A percentile compares a stretch with the other conserved stretches of the same genome.
Evolutionary conservation across 2,329 filamentous ascomycete species (phyloP).

Genomic region (Colletotrichum graminicola): DNA sequence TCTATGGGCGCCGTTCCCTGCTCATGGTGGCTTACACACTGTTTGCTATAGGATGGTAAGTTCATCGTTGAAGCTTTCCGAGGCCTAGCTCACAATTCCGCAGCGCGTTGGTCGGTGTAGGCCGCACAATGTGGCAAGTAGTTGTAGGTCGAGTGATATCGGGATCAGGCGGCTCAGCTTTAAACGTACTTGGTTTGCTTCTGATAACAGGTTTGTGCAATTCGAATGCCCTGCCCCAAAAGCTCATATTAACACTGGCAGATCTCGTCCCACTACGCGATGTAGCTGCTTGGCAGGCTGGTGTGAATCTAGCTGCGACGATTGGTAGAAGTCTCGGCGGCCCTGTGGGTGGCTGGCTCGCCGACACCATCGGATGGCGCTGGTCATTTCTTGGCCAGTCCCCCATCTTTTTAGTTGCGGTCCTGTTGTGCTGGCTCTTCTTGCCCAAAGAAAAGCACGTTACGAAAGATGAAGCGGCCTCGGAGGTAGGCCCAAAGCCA

Average conservation of each 20-base stretch:
- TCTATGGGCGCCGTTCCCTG: conserved; percentile 64
- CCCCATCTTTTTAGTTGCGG: conserved; percentile 67
- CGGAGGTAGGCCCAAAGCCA: conserved; percentile 8
- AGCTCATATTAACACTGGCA: conserved; percentile 38
- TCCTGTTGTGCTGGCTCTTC: conserved; percentile 65
- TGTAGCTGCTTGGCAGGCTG: conserved; percentile 66
- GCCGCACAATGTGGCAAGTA: conserved; percentile 61
- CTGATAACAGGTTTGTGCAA: conserved; percentile 61
- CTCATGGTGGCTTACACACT: conserved; percentile 63
- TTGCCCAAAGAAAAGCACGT: conserved; percentile 54
- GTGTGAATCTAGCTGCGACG: conserved; percentile 65
- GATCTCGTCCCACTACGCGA: conserved; percentile 66
- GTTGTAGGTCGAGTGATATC: conserved; percentile 65
- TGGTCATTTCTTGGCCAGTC: conserved; percentile 75
- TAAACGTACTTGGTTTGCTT: conserved; percentile 63
- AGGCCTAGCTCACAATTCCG: conserved; percentile 35
- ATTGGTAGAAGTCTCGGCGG: conserved; percentile 65
- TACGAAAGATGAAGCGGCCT: neutral
- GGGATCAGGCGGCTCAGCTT: conserved; percentile 64
- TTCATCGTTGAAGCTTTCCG: conserved; percentile 5
- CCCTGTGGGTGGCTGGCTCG: conserved; percentile 71
- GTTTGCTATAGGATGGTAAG: conserved; percentile 66
- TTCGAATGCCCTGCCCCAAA: neutral
- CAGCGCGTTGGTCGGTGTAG: conserved; percentile 54
- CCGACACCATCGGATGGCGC: conserved; percentile 75